Conservation (phyloP, 176 grass and related monocot genomes). For the Lolium multiflorum region DNA sequence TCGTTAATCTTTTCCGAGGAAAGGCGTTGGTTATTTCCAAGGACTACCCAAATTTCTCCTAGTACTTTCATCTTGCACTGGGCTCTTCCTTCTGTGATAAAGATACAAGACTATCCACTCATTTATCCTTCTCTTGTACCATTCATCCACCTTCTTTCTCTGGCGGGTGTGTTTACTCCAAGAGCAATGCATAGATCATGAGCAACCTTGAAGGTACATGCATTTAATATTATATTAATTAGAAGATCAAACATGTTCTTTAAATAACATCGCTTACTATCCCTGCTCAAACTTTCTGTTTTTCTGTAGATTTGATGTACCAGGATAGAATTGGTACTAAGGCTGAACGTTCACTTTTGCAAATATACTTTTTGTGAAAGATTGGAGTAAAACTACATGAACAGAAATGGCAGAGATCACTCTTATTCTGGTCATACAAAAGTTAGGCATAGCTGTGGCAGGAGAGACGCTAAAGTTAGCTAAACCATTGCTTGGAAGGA, state of each 20-base stretch:
- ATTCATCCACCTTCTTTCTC: neutral
- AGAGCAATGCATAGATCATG: neutral
- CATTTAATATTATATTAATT: neutral
- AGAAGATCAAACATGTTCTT: neutral
- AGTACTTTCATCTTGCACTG: neutral
- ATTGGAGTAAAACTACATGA: neutral
- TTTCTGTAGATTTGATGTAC: conserved; percentile 1
- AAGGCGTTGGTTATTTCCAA: neutral
- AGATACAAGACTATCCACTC: neutral
- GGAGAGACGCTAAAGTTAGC: conserved; percentile 18
- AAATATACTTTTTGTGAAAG: neutral
- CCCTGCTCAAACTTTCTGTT: neutral
- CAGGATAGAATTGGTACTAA: neutral
- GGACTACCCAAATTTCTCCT: neutral
- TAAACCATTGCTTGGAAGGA: conserved; percentile 22
- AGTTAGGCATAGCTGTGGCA: conserved; percentile 38
- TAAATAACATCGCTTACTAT: neutral
- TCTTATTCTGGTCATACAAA: conserved; percentile 40
- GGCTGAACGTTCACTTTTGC: neutral
- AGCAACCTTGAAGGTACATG: conserved; percentile 10
- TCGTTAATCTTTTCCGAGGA: neutral
- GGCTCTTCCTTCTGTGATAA: neutral
- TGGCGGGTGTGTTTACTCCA: neutral
- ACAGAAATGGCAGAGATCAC: conserved; percentile 42
- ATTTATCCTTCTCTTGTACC: neutral